phyloP scores from a whole-genome alignment of 2,329 filamentous ascomycete species.

The Penicillium rolfsii region DNA sequence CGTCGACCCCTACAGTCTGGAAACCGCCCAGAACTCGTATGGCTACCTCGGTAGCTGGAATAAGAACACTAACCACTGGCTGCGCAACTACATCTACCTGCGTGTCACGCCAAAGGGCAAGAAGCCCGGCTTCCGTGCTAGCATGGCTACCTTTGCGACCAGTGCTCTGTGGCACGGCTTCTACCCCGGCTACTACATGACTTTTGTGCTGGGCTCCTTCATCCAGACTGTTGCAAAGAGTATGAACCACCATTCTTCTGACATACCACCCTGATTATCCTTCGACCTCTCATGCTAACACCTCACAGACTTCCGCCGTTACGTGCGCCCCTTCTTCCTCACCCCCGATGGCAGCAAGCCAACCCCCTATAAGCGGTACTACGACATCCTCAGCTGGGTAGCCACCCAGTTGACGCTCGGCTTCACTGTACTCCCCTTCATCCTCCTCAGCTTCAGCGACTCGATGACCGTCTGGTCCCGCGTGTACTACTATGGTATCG shows the following conservation, averaged over 20 bases:
- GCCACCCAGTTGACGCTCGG: slow-evolving; percentile 81
- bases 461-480: slow-evolving; percentile 78
- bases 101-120: slow-evolving; percentile 92
- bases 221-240: slow-evolving; percentile 93
- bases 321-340: slow-evolving; percentile 90
- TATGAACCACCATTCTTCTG: slow-evolving; percentile 52
- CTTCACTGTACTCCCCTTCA: slow-evolving; percentile 82
- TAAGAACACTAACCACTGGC: slow-evolving; percentile 97
- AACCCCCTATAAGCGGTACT: slow-evolving; percentile 76
- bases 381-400: slow-evolving; percentile 76
- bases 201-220: slow-evolving; percentile 86
- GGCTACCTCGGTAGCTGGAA: slow-evolving; percentile 94
- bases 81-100: slow-evolving; percentile 93
- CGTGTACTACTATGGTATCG: slow-evolving; percentile 84
- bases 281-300: slow-evolving; percentile 11
- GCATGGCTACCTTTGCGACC: slow-evolving; percentile 88
- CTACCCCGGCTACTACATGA: slow-evolving; percentile 92
- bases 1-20: slow-evolving; percentile 81
- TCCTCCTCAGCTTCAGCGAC: slow-evolving; percentile 72
- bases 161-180: slow-evolving; percentile 99
- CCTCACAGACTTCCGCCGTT: slow-evolving; percentile 76
- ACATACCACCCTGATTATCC: not conserved
- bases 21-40: slow-evolving; percentile 90
- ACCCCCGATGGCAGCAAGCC: slow-evolving; percentile 72
- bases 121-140: slow-evolving; percentile 95